phyloP scores from a whole-genome alignment of 371 early-diverging fungal species.

The Mortierella sp. region DNA sequence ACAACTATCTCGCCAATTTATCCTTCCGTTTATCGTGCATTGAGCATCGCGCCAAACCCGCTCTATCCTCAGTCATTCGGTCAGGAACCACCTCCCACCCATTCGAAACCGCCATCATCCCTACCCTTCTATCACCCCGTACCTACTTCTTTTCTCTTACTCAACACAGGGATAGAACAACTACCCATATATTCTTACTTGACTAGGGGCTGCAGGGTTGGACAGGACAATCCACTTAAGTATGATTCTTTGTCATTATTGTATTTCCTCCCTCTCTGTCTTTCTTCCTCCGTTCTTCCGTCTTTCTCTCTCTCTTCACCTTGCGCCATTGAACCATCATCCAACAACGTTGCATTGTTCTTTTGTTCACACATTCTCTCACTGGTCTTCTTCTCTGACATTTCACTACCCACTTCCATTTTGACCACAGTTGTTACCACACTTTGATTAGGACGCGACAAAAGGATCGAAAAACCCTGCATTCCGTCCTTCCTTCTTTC shows the following conservation, averaged over 20 bases:
- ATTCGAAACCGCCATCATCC: not conserved
- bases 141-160: not conserved
- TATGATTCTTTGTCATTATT: not conserved
- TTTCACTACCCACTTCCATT: not conserved
- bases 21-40: not conserved
- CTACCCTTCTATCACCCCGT: not conserved
- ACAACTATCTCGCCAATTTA: no score
- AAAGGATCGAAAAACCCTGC: not conserved
- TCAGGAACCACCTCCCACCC: not conserved
- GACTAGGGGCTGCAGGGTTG: not conserved
- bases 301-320: not conserved
- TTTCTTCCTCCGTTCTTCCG: no score
- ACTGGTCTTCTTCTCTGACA: not conserved
- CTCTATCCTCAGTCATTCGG: not conserved
- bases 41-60: not conserved
- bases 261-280: no score
- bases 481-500: not conserved
- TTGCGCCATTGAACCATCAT: slow-evolving; percentile 28
- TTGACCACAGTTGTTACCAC: not conserved
- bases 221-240: not conserved
- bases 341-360: not conserved
- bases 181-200: not conserved
- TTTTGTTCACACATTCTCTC: not conserved
- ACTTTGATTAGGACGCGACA: not conserved
- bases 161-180: no score